These are phyloP conservation scores for Arthonia radiata DNA, from an alignment of 495 filamentous ascomycete species.

Conservation along the genomic window DNA sequence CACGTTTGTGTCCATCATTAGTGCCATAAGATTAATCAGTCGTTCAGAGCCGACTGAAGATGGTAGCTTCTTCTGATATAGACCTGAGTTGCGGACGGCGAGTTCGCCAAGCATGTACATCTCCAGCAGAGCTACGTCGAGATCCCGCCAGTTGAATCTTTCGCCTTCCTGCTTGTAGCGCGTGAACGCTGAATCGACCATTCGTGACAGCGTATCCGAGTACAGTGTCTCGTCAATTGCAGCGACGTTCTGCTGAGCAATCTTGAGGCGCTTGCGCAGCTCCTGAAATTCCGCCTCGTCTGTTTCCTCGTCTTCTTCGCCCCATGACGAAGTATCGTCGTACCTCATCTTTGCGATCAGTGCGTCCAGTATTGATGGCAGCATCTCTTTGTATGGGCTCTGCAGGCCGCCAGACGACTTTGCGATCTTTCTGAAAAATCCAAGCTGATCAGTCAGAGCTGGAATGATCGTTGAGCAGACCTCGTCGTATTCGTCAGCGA, in stretches of 20 bases:
- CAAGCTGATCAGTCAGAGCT: constrained; percentile 69
- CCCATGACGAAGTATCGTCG: constrained; percentile 85
- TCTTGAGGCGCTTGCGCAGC: constrained; percentile 63
- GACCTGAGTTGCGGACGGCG: constrained; percentile 55
- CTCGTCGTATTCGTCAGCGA: constrained; percentile 95
- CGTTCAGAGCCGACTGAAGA: constrained; percentile 48
- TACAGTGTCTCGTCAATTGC: constrained; percentile 65
- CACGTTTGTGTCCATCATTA: constrained; percentile 77
- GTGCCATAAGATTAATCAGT: constrained; percentile 70
- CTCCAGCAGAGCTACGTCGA: constrained; percentile 89
- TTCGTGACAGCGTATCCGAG: constrained; percentile 55
- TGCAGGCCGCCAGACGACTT: constrained; percentile 33
- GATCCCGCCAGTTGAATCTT: constrained; percentile 75
- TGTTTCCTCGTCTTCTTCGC: constrained; percentile 75
- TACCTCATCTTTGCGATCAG: constrained; percentile 91
- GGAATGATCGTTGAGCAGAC: constrained; percentile 86
- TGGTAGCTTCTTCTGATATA: constrained; percentile 60
- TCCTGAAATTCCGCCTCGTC: constrained; percentile 98
- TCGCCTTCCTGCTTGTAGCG: constrained; percentile 41
- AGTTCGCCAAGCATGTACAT: constrained; percentile 93
- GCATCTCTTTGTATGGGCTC: constrained; percentile 43
- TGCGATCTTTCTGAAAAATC: constrained; percentile 57
- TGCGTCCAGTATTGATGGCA: constrained; percentile 68
- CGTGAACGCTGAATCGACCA: constrained; percentile 64
- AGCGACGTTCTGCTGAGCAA: constrained; percentile 74